A percentile compares a stretch with the other conserved stretches of the same genome.
These are phyloP conservation scores for Penicillium palitans DNA, from an alignment of 2,329 filamentous ascomycete species.

Conservation along the genomic window DNA sequence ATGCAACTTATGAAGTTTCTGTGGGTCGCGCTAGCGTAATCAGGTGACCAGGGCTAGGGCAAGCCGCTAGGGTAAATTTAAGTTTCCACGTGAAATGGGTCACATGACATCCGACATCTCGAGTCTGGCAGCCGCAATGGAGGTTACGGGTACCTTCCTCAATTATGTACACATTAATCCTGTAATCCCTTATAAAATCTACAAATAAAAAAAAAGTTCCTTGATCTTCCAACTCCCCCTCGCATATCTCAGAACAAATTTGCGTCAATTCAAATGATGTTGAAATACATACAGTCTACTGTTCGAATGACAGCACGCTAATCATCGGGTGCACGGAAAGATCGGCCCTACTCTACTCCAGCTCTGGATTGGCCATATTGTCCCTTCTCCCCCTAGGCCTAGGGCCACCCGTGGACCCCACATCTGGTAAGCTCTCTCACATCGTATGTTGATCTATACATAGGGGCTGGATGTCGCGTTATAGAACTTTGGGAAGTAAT, in stretches of 20 bases:
- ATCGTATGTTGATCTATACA: background rate
- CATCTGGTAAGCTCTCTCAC: background rate
- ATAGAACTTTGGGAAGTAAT: background rate
- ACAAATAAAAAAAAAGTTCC: fast-evolving
- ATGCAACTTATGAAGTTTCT: slow-evolving; percentile 28
- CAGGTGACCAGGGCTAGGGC: slow-evolving; percentile 29
- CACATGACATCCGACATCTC: background rate
- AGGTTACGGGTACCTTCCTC: background rate
- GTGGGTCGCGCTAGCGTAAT: slow-evolving; percentile 38
- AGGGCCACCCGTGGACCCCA: background rate
- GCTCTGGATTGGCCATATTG: background rate
- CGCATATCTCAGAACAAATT: too few relatives aligned
- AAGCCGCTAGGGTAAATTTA: background rate
- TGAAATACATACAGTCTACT: background rate
- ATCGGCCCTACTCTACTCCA: background rate
- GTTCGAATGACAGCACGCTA: background rate
- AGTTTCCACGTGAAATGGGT: background rate
- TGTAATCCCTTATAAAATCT: background rate
- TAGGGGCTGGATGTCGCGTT: background rate
- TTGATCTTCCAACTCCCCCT: fast-evolving
- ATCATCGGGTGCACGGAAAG: background rate
- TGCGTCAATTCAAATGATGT: background rate
- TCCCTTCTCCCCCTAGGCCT: too few relatives aligned
- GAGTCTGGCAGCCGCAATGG: background rate
- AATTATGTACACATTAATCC: background rate